A percentile compares a stretch with the other conserved stretches of the same genome.
Conservation (phyloP, 768 basidiomycete genomes). For the Hericium erinaceus region DNA sequence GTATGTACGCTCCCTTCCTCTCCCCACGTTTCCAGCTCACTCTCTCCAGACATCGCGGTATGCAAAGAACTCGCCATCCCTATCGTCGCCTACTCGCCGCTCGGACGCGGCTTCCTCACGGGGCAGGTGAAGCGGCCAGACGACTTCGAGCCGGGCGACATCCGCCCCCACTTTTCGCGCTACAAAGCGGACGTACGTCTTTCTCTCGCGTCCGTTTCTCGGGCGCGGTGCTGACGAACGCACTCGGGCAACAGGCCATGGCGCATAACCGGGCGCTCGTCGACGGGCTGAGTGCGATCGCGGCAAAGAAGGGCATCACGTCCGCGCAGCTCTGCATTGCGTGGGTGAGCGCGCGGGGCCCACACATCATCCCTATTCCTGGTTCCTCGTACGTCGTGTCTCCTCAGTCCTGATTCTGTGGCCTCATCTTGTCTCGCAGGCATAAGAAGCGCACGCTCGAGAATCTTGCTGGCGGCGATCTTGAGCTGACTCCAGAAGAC, state of each 20-base stretch:
- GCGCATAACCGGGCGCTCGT: slow-evolving; percentile 34
- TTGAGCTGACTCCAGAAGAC: slow-evolving; percentile 26
- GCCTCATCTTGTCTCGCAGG: slow-evolving; percentile 9
- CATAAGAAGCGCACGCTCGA: slow-evolving; percentile 31
- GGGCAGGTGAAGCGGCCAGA: slow-evolving; percentile 34
- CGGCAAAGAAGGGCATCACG: slow-evolving; percentile 31
- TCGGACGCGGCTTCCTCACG: slow-evolving; percentile 45
- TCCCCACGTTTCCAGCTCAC: no score
- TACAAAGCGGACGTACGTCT: slow-evolving; percentile 28
- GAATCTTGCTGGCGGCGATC: slow-evolving; percentile 29
- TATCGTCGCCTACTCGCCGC: slow-evolving; percentile 54
- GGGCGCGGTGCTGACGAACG: slow-evolving; percentile 5
- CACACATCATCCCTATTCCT: slow-evolving; percentile 38
- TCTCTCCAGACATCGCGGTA: slow-evolving; percentile 35
- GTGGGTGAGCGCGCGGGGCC: slow-evolving; percentile 28
- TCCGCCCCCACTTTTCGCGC: slow-evolving; percentile 23
- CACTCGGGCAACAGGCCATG: slow-evolving; percentile 23
- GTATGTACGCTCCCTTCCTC: slow-evolving; percentile 15
- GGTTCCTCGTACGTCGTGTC: slow-evolving; percentile 29
- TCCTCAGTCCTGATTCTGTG: no score
- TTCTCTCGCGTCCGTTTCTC: neutral
- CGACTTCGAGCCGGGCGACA: slow-evolving; percentile 29
- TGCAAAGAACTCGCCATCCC: slow-evolving; percentile 46
- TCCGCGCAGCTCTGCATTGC: slow-evolving; percentile 31
- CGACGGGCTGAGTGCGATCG: slow-evolving; percentile 29